These are phyloP conservation scores for Teratosphaeria pseudoeucalypti DNA, from an alignment of 2,329 filamentous ascomycete genomes.

Conservation along the genomic window DNA sequence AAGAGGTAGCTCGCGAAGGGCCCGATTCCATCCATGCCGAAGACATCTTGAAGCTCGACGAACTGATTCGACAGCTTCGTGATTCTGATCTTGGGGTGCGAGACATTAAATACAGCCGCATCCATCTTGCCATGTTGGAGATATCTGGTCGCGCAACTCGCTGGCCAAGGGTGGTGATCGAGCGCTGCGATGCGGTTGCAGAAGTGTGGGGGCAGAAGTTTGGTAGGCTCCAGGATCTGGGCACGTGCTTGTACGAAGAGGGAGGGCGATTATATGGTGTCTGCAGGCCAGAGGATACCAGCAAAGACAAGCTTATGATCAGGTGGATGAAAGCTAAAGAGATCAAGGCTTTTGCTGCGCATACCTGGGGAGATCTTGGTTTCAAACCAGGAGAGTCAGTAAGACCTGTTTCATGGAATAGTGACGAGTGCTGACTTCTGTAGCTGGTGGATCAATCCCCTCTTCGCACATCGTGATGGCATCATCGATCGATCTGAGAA, in stretches of 20 bases:
- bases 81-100: slow-evolving; percentile 21
- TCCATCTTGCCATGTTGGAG: slow-evolving; percentile 36
- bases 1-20: slow-evolving; percentile 35
- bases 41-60: slow-evolving; percentile 35
- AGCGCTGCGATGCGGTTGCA: slow-evolving; percentile 35
- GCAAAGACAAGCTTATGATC: slow-evolving; percentile 26
- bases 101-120: slow-evolving; percentile 33
- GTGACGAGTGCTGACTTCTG: slow-evolving; percentile 3
- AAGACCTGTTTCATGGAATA: neutral
- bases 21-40: slow-evolving; percentile 33
- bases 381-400: slow-evolving; percentile 39
- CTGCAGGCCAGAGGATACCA: slow-evolving; percentile 28
- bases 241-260: slow-evolving; percentile 32
- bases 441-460: slow-evolving; percentile 41
- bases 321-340: slow-evolving; percentile 24
- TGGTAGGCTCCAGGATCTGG: slow-evolving; percentile 29
- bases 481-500: slow-evolving; percentile 36
- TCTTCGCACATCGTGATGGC: slow-evolving; percentile 38
- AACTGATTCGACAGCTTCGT: slow-evolving; percentile 26
- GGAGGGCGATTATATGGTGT: slow-evolving; percentile 35
- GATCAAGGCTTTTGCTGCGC: slow-evolving; percentile 26
- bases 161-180: slow-evolving; percentile 36
- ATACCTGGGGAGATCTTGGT: slow-evolving; percentile 31
- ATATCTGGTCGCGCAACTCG: slow-evolving; percentile 36
- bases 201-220: slow-evolving; percentile 29